These are phyloP conservation scores for Pyrenophora teres DNA, from an alignment of 2,329 filamentous ascomycete species.

Conservation along the genomic window DNA sequence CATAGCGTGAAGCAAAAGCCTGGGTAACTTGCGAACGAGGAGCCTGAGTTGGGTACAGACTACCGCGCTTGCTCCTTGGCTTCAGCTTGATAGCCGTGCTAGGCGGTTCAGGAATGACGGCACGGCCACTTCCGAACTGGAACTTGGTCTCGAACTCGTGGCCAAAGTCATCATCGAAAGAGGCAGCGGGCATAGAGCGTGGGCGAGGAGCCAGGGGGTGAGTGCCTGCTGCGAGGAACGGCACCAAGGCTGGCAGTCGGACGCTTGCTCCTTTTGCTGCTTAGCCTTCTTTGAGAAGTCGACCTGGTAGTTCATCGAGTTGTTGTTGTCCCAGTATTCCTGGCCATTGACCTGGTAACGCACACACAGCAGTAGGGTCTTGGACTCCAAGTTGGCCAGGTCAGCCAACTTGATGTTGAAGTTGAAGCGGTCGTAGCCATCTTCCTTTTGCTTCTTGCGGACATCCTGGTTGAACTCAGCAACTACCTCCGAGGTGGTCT, in stretches of 20 bases:
- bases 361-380: conserved; percentile 90
- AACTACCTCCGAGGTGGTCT: conserved; percentile 90
- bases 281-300: conserved; percentile 85
- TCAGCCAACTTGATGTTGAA: conserved; percentile 95
- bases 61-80: conserved; percentile 64
- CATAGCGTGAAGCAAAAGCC: conserved; percentile 90
- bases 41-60: conserved; percentile 64
- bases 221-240: conserved; percentile 56
- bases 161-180: conserved; percentile 72
- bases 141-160: conserved; percentile 59
- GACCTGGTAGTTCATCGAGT: conserved; percentile 84
- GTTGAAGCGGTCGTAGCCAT: conserved; percentile 84
- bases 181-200: conserved; percentile 53
- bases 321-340: conserved; percentile 97
- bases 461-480: conserved; percentile 88
- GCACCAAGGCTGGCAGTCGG: conserved; percentile 56
- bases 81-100: conserved; percentile 70
- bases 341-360: conserved; percentile 82
- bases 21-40: conserved; percentile 61
- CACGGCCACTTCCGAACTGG: conserved; percentile 48
- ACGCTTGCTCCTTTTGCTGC: conserved; percentile 51
- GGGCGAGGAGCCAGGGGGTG: conserved; percentile 53
- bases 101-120: conserved; percentile 63
- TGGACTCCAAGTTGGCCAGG: conserved; percentile 85
- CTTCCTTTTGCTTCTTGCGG: conserved; percentile 65